Base-by-base conservation (phyloP, 352 stramenopile genomes). In the Phytopythium chamaehyphon region DNA sequence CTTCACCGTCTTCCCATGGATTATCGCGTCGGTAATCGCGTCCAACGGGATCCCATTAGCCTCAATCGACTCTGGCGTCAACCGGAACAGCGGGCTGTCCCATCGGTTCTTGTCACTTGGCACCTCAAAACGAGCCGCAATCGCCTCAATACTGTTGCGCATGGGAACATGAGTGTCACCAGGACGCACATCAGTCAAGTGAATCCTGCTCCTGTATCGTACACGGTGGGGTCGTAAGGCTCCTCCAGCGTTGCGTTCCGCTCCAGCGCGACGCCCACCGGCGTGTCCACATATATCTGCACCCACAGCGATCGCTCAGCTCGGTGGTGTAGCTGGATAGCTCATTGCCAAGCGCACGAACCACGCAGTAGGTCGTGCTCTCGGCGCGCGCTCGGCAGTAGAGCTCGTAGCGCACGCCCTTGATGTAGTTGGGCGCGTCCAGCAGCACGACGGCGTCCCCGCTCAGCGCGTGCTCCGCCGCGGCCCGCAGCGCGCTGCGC, bases 391-490 rank as follows among this genome's bases (percentile, higher is more conserved):
- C 90, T 44, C 97, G 90, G 73, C 93, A 98, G 64, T 96, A 96
- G 28, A 98, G 73, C 65, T 98, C 91, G 67, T 98, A 98, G 43
- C 92, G 75, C 71, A 90, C 96, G 47, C 93, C 93, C 60, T 98
- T 98, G 63, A 97, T 97, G 61, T 98, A 97, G 66, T 98, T 97
- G 31, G 97, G 62, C 15, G 88, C 92, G 70, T 98, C 93, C 47
- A 97, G 68, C 67, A 98, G 83, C 2, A 98, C 87, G 38, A 98
- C 75, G 10, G 71, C 86, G 46, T 76, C 70, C 12, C 51, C 44
- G 18, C 71, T 90, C 37, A 95, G 60, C 16, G 63, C 56, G 22
- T 73, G 76, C 57, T 95, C 80, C 12, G 84, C 76, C 7, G 76
- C 76, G 0, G 72, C 76, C 49, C 79, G 79, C 43, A 90, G 59